Base-by-base conservation (phyloP, 1,139 yeast species). In the Yamadazyma siamensis region DNA sequence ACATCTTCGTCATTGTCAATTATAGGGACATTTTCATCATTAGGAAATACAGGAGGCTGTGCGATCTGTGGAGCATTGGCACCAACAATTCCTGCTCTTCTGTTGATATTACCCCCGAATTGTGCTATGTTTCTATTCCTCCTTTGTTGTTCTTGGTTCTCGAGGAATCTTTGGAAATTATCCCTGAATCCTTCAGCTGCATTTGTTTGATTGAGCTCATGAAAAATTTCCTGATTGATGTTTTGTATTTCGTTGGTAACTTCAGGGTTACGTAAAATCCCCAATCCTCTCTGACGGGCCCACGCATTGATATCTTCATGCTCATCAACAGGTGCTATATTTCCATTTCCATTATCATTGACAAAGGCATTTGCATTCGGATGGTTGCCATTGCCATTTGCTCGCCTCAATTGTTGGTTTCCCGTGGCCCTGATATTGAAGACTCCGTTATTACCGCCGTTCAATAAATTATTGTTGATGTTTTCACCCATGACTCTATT, bases 31-130 rank as follows among this genome's bases (percentile, higher is more conserved):
- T 44, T 40, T 10, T n/a, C 17, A 28, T 49, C 49, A 24, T 54
- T 56, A 3, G 64, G 64, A 35, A 67, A 67, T 2, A 65, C 70
- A 5, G 73, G 62, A 5, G 70, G 70, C 36, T 66, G 73, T 18
- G 47, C 46, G 10, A 66, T 62, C 27, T 65, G 73, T 3, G 73
- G 74, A 6, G 72, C 73, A 45, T 65, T 60, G 16, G 43, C 29
- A 10, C 32, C 34, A 30, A 28, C 29, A 21, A 30, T 39, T 22
- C 27, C 32, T 29, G 22, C 25, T 14, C 28, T 21, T 11, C 29
- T 21, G 2, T 21, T 27, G 3, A 11, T 12, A 23, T 6, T 21
- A 9, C 5, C 15, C 4, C 8, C 15, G 13, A 12, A 18, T 12
- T 13, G 9, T 3, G 21, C 12, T 12, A 22, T 16, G 5, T 25